Evolutionary conservation across 768 basidiomycete genomes (phyloP).

Genomic region (Phylloporus scabripes): DNA sequence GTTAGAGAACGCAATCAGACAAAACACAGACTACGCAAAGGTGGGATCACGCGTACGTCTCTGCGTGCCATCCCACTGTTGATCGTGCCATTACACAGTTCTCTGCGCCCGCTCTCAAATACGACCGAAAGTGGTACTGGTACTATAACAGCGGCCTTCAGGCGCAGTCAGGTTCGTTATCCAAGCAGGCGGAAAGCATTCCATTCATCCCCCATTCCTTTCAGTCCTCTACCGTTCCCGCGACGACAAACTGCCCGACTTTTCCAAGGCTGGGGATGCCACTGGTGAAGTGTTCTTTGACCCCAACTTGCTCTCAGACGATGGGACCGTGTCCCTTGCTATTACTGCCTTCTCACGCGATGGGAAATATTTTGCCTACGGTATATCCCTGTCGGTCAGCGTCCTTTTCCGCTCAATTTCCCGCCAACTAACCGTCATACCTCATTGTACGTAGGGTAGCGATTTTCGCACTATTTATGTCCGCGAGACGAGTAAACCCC

Average conservation of each 20-base stretch:
- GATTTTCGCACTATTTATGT: constrained; percentile 68
- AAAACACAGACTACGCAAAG: constrained; percentile 49
- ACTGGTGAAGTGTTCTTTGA: constrained; percentile 77
- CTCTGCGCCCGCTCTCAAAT: constrained; percentile 52
- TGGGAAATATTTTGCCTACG: constrained; percentile 73
- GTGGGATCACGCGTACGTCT: constrained; percentile 19
- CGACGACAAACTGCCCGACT: constrained; percentile 48
- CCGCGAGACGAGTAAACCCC: constrained; percentile 55
- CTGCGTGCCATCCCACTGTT: neutral
- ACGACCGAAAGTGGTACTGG: constrained; percentile 79
- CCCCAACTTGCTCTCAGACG: constrained; percentile 64
- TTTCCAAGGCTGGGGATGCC: constrained; percentile 37
- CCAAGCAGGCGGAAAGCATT: neutral
- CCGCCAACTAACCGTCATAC: neutral
- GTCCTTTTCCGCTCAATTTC: constrained; percentile 1
- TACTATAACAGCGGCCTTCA: constrained; percentile 73
- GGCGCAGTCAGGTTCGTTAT: constrained; percentile 45
- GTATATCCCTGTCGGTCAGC: constrained; percentile 64
- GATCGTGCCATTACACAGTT: constrained; percentile 40
- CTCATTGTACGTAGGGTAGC: constrained; percentile 47
- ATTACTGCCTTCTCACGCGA: constrained; percentile 55
- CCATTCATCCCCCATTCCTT: neutral
- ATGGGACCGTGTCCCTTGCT: constrained; percentile 65
- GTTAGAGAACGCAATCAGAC: constrained; percentile 54
- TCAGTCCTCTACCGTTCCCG: constrained; percentile 60